A percentile compares a stretch with the other conserved stretches of the same genome.
Conservation (phyloP, 495 filamentous ascomycete species). For the Hypomontagnella submonticulosa region DNA sequence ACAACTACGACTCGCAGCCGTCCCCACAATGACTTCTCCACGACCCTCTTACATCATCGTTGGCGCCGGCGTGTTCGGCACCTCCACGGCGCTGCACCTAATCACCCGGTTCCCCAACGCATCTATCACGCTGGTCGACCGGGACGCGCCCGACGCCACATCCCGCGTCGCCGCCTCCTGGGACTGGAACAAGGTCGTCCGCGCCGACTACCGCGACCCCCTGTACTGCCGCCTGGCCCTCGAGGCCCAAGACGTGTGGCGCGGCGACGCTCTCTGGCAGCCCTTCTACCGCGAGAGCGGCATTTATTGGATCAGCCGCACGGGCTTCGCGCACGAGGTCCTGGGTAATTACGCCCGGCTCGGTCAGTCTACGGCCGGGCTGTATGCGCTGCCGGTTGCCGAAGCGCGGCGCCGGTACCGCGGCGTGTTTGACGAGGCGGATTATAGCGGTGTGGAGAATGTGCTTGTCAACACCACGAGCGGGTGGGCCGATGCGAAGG, state of each 20-base stretch:
- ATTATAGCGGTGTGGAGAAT: slow-evolving; percentile 64
- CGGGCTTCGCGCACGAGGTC: slow-evolving; percentile 58
- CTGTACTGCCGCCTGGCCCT: slow-evolving; percentile 68
- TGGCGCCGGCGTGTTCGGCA: slow-evolving; percentile 74
- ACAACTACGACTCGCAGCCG: not conserved
- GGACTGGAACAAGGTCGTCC: slow-evolving; percentile 76
- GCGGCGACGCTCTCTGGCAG: slow-evolving; percentile 62
- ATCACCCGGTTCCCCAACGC: slow-evolving; percentile 61
- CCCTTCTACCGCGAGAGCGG: slow-evolving; percentile 68
- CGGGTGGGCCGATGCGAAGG: slow-evolving; percentile 72
- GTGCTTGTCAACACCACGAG: slow-evolving; percentile 62
- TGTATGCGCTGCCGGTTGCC: slow-evolving; percentile 54
- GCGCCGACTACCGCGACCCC: slow-evolving; percentile 70
- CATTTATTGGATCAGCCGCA: slow-evolving; percentile 61
- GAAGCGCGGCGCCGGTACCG: slow-evolving; percentile 59
- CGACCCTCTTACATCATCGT: slow-evolving; percentile 65
- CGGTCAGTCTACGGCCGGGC: slow-evolving; percentile 51
- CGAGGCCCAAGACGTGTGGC: slow-evolving; percentile 66
- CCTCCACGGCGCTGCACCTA: slow-evolving; percentile 71
- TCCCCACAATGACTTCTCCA: slow-evolving; percentile 37
- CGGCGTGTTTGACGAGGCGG: slow-evolving; percentile 63
- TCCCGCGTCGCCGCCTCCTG: slow-evolving; percentile 66
- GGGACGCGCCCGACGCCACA: slow-evolving; percentile 56
- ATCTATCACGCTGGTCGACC: slow-evolving; percentile 67
- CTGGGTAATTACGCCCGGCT: slow-evolving; percentile 62